Conservation (phyloP, 2,329 filamentous ascomycete genomes). For the Tympanopsis confertula region DNA sequence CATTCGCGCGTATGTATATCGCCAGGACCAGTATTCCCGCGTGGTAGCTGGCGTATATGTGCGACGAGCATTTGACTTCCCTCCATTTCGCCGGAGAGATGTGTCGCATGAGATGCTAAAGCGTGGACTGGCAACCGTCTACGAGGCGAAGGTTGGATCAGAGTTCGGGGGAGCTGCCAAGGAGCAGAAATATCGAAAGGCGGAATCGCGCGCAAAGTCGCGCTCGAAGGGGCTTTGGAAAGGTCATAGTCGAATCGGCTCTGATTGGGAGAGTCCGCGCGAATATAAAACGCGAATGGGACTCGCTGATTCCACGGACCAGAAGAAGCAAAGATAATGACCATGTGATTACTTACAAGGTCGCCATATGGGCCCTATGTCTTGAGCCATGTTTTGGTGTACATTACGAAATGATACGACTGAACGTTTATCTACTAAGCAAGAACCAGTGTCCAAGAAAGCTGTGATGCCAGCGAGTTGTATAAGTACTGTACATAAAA, state of each 20-base stretch:
- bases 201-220: constrained; percentile 29
- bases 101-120: constrained; percentile 51
- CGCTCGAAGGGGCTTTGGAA: constrained; percentile 38
- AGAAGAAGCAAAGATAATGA: constrained; percentile 7
- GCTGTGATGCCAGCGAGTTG: too few species aligned
- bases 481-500: too few species aligned
- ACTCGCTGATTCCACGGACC: constrained; percentile 18
- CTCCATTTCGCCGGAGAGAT: constrained; percentile 36
- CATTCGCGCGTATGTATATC: constrained; percentile 43
- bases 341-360: too few species aligned
- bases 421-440: too few species aligned
- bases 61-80: constrained; percentile 22
- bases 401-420: too few species aligned
- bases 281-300: constrained; percentile 47
- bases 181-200: constrained; percentile 27
- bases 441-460: too few species aligned
- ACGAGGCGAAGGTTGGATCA: constrained; percentile 50
- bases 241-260: constrained; percentile 22
- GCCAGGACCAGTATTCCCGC: constrained; percentile 50
- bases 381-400: too few species aligned
- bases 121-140: constrained; percentile 47
- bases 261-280: constrained; percentile 43
- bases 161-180: constrained; percentile 40
- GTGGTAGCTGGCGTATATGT: constrained; percentile 49
- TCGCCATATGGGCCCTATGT: too few species aligned